A percentile compares a stretch with the other conserved stretches of the same genome.
These are phyloP conservation scores for Citrullus colocynthis DNA, from an alignment of 306 rosid genomes.

Conservation along the genomic window DNA sequence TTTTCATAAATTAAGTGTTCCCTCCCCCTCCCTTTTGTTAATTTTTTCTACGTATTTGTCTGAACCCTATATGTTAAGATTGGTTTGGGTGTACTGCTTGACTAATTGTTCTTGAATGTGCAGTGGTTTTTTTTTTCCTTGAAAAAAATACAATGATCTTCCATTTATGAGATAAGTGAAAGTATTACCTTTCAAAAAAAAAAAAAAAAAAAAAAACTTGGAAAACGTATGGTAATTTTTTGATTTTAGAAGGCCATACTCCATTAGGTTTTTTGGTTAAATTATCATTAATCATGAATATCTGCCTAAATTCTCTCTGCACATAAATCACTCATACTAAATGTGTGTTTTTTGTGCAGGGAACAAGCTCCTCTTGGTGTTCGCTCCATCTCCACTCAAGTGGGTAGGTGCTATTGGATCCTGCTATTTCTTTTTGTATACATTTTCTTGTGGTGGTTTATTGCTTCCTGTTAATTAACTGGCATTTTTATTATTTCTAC, in stretches of 20 bases:
- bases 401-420: constrained; percentile 37
- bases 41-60: not conserved
- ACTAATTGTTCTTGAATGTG: not conserved
- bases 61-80: not conserved
- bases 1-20: not conserved
- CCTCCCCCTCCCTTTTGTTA: not conserved
- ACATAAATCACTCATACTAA: not conserved
- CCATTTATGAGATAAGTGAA: not conserved
- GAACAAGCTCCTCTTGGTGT: constrained; percentile 55
- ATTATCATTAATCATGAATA: not conserved
- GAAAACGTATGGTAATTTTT: not conserved
- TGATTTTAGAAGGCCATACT: not conserved
- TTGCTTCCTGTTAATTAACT: not conserved
- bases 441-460: not conserved
- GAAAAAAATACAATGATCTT: not conserved
- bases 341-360: constrained; percentile 27
- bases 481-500: not conserved
- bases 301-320: not conserved
- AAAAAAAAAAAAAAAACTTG: not conserved
- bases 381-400: constrained; percentile 87
- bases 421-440: not conserved
- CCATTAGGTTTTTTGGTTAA: not conserved
- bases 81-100: not conserved
- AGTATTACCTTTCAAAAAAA: not conserved
- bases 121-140: not conserved